A percentile compares a stretch with the other conserved stretches of the same genome.
These are phyloP conservation scores for Aspergillus mulundensis DNA, from an alignment of 495 filamentous ascomycete genomes.

Conservation along the genomic window DNA sequence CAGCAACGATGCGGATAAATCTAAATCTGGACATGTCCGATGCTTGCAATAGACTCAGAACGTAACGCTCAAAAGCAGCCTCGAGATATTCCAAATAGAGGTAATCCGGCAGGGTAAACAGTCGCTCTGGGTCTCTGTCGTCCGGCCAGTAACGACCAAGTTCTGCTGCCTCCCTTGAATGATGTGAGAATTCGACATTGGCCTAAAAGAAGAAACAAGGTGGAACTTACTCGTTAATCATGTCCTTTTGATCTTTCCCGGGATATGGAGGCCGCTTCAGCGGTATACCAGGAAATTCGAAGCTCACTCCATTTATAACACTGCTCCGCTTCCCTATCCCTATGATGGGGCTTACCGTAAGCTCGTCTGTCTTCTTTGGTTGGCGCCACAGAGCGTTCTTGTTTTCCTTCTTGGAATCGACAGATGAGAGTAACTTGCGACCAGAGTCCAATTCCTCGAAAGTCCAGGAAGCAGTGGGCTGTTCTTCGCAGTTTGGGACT, in stretches of 20 bases:
- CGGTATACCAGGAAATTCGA: not conserved
- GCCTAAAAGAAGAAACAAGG: not conserved
- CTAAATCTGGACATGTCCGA: not conserved
- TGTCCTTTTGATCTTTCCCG: not conserved
- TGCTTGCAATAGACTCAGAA: not conserved
- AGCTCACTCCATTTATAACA: conserved; percentile 3
- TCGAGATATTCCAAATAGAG: conserved; percentile 12
- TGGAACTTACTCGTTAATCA: conserved; percentile 8
- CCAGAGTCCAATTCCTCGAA: conserved; percentile 13
- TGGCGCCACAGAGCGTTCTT: too few species aligned
- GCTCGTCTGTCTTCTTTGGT: not conserved
- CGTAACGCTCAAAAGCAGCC: conserved; percentile 13
- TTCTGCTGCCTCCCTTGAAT: not conserved
- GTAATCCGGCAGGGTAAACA: conserved; percentile 10
- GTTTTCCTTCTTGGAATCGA: not conserved
- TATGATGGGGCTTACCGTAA: conserved; percentile 13
- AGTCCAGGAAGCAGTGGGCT: not conserved
- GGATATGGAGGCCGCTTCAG: not conserved
- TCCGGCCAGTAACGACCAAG: not conserved
- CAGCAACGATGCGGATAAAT: not conserved
- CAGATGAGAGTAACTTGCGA: not conserved
- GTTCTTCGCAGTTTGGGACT: not conserved
- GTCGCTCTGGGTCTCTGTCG: not conserved
- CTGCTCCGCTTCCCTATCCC: conserved; percentile 11
- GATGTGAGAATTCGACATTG: not conserved